phyloP scores from a whole-genome alignment of 805 yeast species.

The Sugiyamaella mastotermitis region DNA sequence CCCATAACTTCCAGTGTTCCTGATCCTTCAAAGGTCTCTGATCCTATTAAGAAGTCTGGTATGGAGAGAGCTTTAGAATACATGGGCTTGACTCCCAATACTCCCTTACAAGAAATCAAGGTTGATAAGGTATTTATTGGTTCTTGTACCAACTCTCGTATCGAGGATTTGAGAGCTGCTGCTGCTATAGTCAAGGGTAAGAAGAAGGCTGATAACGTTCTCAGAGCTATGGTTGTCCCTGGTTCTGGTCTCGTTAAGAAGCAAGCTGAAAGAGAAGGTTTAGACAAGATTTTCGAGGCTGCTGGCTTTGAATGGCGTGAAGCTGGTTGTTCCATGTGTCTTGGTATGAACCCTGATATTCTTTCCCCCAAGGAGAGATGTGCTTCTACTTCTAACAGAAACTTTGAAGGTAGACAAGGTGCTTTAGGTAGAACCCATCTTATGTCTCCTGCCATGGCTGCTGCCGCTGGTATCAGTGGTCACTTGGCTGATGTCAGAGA shows the following conservation, averaged over 20 bases:
- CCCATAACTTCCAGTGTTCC: conserved; percentile 91
- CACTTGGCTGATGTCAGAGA: conserved; percentile 87
- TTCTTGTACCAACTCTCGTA: conserved; percentile 95
- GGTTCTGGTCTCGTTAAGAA: conserved; percentile 93
- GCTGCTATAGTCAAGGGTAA: conserved; percentile 90
- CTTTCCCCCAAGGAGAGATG: conserved; percentile 93
- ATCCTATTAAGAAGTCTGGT: conserved; percentile 68
- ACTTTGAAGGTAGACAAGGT: conserved; percentile 99
- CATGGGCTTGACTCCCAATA: conserved; percentile 85
- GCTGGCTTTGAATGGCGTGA: conserved; percentile 99
- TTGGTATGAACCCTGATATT: conserved; percentile 99
- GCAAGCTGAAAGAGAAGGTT: conserved; percentile 93
- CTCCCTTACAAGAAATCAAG: conserved; percentile 64
- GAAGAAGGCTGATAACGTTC: conserved; percentile 71
- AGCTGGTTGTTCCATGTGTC: conserved; percentile 99
- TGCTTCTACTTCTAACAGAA: conserved; percentile 98
- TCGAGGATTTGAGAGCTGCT: conserved; percentile 94
- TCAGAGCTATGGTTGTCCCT: conserved; percentile 79
- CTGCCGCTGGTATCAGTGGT: conserved; percentile 94
- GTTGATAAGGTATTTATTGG: conserved; percentile 96
- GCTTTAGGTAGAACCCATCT: conserved; percentile 92
- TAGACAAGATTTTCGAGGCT: conserved; percentile 79
- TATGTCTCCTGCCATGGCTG: conserved; percentile 99
- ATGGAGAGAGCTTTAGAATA: conserved; percentile 88
- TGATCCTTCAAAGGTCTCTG: conserved; percentile 63